These are phyloP conservation scores for Pholiota adiposa DNA, from an alignment of 1,284 basidiomycete species.

Conservation along the genomic window DNA sequence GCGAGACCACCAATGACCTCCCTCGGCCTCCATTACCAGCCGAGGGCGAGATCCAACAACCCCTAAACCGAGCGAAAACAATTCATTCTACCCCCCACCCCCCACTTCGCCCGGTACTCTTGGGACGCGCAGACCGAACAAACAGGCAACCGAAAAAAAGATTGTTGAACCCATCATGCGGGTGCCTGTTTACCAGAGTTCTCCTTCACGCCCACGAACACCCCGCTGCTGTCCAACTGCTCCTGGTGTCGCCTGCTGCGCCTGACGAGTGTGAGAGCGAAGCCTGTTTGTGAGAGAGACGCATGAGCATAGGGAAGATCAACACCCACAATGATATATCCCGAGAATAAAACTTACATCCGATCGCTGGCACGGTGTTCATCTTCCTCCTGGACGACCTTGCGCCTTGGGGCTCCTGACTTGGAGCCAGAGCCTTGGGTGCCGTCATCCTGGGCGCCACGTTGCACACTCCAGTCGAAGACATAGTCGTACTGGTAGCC, in stretches of 20 bases:
- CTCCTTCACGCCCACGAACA: conserved; percentile 64
- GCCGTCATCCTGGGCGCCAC: conserved; percentile 68
- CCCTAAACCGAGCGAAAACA: conserved; percentile 53
- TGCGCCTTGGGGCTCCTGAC: conserved; percentile 62
- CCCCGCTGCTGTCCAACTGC: conserved; percentile 66
- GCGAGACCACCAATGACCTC: conserved; percentile 20
- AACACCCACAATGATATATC: conserved; percentile 14
- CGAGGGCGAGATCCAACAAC: conserved; percentile 40
- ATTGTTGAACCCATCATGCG: conserved; percentile 13
- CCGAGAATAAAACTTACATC: conserved; percentile 59
- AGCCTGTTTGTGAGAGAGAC: conserved; percentile 53
- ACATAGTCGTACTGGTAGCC: conserved; percentile 98
- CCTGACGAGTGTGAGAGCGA: conserved; percentile 83
- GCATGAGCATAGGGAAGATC: conserved; percentile 16
- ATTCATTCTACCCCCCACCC: conserved; percentile 60
- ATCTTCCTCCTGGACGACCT: conserved; percentile 81
- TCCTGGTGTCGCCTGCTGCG: conserved; percentile 64
- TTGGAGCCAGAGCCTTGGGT: conserved; percentile 63
- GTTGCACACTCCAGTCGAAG: conserved; percentile 96
- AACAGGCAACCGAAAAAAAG: conserved; percentile 23
- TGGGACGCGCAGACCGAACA: conserved; percentile 52
- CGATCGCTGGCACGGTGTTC: conserved; percentile 77
- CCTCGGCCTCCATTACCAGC: conserved; percentile 31
- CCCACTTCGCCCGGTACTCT: conserved; percentile 63
- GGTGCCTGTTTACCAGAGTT: conserved; percentile 69